Evolutionary conservation across 495 filamentous ascomycete species (phyloP).

Genomic region (Sordaria brevicollis): DNA sequence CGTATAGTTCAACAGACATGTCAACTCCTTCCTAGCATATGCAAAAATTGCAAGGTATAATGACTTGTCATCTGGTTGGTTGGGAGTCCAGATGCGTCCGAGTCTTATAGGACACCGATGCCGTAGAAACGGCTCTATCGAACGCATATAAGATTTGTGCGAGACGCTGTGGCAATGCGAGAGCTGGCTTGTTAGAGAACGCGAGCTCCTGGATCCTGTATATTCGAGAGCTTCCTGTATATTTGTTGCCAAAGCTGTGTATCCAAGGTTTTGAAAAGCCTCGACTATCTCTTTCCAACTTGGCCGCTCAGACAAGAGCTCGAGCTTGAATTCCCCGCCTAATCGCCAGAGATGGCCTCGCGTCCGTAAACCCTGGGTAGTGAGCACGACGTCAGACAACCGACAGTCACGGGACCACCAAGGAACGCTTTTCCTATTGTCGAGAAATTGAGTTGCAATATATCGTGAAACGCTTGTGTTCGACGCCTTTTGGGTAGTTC

Average conservation of each 20-base stretch:
- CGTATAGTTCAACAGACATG: no score
- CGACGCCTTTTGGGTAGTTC: background rate
- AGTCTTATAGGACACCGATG: background rate
- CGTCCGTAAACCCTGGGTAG: background rate
- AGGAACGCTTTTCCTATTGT: background rate
- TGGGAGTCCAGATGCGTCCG: background rate
- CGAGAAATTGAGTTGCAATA: background rate
- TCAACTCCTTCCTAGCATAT: no score
- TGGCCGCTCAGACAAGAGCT: no score
- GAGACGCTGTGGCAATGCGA: background rate
- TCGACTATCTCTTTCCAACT: background rate
- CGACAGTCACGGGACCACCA: background rate
- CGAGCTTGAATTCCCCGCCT: no score
- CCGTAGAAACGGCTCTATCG: no score
- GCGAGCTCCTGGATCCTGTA: no score
- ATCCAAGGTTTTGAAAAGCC: background rate
- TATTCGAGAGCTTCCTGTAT: no score
- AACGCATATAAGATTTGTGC: no score
- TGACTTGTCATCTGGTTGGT: background rate
- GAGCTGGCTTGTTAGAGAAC: background rate
- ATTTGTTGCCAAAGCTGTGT: background rate
- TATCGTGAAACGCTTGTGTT: background rate
- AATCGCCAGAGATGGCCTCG: background rate
- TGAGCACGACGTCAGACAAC: background rate
- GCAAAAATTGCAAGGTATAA: background rate